Base-by-base conservation (phyloP, 140 eudicot species). In the Cichorium intybus region DNA sequence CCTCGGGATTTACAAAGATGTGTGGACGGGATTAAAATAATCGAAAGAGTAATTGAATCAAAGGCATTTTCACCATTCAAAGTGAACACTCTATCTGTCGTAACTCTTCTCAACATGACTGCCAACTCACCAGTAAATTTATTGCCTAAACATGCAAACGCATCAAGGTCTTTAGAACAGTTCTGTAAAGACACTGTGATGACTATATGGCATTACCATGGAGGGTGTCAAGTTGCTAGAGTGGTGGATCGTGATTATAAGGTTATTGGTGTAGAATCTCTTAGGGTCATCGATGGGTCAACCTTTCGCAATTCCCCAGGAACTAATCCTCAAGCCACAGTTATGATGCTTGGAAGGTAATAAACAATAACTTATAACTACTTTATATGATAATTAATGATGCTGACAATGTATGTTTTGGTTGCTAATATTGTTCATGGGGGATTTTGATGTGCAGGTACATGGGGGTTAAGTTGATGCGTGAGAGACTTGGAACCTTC, bases 181-280 rank as follows among this genome's bases (percentile, higher is more conserved):
- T 92, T 71, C 21, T 92, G 98, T 47, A 85, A 75, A 69, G 96
- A 88, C 54, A 88, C 95, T 0, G 98, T 92, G 66, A 85, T 83
- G 96, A 92, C 98, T 4, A 88, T 92, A 4, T 92, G 98, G 98
- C 98, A 92, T 56, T 92, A 83, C 47, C 98, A 92, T 28, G 98
- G 98, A 9, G 98, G 98, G 20, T 85, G 93, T 43, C 84, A 74
- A 11, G 84, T 92, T 45, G 89, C 75, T 17, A 77, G 77, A 61
- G 98, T 92, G 48, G 96, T 92, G 21, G 96, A 92, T 66, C 70
- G 21, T 10, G 89, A 92, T 31, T 92, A 92, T 71, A 88, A 72
- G 77, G 98, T 92, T 51, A 71, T 85, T 5, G 98, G 96, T 3
- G 66, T 85, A 0, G 85, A 91, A 61, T 70, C 80, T 3, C 81